Evolutionary conservation across 257 asterid genomes (phyloP), one percentile per base, ranked within the genome.

Genomic region (Verbascum thapsus): DNA sequence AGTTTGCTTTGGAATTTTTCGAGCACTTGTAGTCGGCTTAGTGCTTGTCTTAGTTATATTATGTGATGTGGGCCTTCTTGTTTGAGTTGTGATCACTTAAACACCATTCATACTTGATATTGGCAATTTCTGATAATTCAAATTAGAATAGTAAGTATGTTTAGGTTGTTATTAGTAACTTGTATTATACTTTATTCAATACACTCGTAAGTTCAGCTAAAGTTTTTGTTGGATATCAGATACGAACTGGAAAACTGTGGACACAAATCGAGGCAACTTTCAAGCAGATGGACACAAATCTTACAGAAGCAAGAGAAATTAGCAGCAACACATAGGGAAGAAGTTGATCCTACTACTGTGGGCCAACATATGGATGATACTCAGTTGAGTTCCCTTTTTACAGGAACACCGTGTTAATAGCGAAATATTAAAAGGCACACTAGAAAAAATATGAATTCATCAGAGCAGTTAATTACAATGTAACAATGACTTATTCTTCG

Each of bases 311-410:
- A 90, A 83, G 99, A 94, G 66, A 81, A 77, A 16, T 17, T 79
- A 56, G 87, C 96, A 16, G 94, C 96, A 42, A 68, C 94, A 11
- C 80, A 84, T 63, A 81, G 99, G 99, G 97, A 94, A 80, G 97
- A 94, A 79, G 96, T 84, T 53, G 58, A 64, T 12, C 23, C 34
- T 61, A 19, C n/a, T n/a, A n/a, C 38, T 15, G 71, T 74, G 50
- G 83, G 73, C 47, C 68, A 60, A 58, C 56, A 67, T 59, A 40
- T 43, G 60, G 77, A 39, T 11, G 51, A 44, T 17, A 61, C 39
- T 17, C 10, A 68, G 15, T 19, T 12, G 13, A 56, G 34, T 18
- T 57, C 74, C 0, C 5, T 26, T 26, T 26, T 26, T 26, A 26
- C 32, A 1, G 5, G 32, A 26, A 26, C n/a, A 26, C 5, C 5